A percentile compares a stretch with the other conserved stretches of the same genome.
Evolutionary conservation across 352 stramenopile species (phyloP).

Genomic region (Globisporangium perplexum): DNA sequence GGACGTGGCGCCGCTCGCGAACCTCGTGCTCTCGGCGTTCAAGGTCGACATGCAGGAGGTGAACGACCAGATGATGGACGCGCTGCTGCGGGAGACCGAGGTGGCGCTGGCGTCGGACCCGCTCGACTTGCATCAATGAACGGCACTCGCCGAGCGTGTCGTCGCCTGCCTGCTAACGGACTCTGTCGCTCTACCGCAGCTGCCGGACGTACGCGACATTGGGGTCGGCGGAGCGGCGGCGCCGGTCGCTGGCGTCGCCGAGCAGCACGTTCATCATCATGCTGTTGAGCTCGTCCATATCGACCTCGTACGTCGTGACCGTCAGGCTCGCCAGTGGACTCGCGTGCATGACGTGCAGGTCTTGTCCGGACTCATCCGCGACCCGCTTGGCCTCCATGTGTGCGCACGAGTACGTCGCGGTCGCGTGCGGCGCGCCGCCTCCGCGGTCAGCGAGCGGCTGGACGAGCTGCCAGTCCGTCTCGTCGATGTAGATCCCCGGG

Average conservation of each 20-base stretch:
- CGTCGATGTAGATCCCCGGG: slow-evolving; percentile 11
- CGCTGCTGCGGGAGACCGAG: slow-evolving; percentile 1
- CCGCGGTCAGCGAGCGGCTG: neutral
- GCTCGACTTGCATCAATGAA: no score
- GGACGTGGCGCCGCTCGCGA: neutral
- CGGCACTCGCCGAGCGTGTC: no score
- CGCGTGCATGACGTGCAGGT: neutral
- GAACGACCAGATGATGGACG: slow-evolving; percentile 5
- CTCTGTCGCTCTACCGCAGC: slow-evolving; percentile 1
- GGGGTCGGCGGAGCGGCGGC: neutral
- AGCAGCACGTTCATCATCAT: slow-evolving; percentile 9
- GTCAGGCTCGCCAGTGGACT: slow-evolving; percentile 1
- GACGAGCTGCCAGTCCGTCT: slow-evolving; percentile 10
- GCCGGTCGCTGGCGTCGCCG: neutral
- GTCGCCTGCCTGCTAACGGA: no score
- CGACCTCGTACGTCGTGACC: slow-evolving; percentile 1
- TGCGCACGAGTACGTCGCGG: slow-evolving; percentile 5
- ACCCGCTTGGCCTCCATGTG: slow-evolving; percentile 7
- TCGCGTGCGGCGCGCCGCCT: neutral
- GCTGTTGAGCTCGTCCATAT: slow-evolving; percentile 3
- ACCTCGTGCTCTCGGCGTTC: neutral
- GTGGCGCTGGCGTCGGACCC: no score
- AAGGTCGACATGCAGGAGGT: slow-evolving; percentile 6
- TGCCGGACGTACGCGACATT: slow-evolving; percentile 1
- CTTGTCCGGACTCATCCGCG: neutral